phyloP scores from a whole-genome alignment of 495 filamentous ascomycete species.

The Haplographium delicatum region DNA sequence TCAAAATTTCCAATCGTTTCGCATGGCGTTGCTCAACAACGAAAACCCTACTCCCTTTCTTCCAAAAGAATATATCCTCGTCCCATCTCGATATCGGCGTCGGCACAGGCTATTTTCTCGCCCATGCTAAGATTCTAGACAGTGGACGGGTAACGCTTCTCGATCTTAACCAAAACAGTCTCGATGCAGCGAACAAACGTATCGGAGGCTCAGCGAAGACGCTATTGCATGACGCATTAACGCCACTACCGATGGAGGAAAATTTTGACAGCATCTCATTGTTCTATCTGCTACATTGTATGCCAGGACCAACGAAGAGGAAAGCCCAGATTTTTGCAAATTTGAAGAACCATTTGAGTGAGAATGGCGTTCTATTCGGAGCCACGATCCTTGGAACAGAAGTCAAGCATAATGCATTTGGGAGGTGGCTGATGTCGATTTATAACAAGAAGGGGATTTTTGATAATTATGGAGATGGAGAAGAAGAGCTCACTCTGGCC shows the following conservation, averaged over 20 bases:
- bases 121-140: too few species aligned
- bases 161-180: too few species aligned
- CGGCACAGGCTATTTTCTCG: too few species aligned
- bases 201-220: too few species aligned
- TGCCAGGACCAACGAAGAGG: neutral
- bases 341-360: neutral
- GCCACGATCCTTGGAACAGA: slow-evolving; percentile 1
- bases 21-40: slow-evolving; percentile 1
- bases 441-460: neutral
- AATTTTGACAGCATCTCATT: slow-evolving; percentile 7
- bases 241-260: neutral
- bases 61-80: neutral
- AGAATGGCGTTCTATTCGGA: neutral
- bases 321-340: neutral
- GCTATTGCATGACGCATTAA: too few species aligned
- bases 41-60: neutral
- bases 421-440: neutral
- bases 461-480: neutral
- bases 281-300: slow-evolving; percentile 3
- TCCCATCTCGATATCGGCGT: too few species aligned
- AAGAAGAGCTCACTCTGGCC: neutral
- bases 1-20: neutral
- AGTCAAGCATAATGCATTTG: slow-evolving; percentile 1
- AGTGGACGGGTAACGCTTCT: too few species aligned
- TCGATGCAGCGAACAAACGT: too few species aligned